Conservation (phyloP, 2,329 filamentous ascomycete genomes). For the Pseudocercospora fijiensis region DNA sequence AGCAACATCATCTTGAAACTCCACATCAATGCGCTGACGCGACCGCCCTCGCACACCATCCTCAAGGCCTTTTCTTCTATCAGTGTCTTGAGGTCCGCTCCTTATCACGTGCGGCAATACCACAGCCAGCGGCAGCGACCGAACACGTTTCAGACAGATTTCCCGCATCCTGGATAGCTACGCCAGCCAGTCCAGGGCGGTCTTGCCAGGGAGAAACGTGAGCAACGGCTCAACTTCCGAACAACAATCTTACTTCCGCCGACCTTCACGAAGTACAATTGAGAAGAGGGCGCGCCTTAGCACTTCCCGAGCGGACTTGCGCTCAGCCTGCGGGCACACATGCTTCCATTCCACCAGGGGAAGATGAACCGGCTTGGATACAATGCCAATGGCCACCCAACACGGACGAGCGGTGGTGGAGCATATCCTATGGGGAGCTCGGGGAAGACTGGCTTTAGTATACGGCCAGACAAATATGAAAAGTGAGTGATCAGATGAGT, state of each 20-base stretch:
- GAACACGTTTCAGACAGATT: conserved; percentile 20
- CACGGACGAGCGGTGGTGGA: conserved; percentile 44
- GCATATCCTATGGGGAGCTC: conserved; percentile 34
- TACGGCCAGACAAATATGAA: conserved; percentile 81
- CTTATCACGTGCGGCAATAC: conserved; percentile 3
- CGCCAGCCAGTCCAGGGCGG: background rate
- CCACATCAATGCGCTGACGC: background rate
- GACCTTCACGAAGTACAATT: background rate
- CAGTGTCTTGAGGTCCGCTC: background rate
- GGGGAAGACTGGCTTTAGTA: conserved; percentile 65
- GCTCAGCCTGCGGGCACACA: conserved; percentile 35
- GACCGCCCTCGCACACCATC: background rate
- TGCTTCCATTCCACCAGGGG: conserved; percentile 54
- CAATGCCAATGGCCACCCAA: conserved; percentile 64
- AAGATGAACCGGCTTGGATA: conserved; percentile 89
- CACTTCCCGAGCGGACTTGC: conserved; percentile 4
- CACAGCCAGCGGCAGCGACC: conserved; percentile 8
- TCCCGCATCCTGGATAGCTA: background rate
- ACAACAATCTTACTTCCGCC: conserved; percentile 3
- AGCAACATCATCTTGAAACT: background rate
- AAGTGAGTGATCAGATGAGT: conserved; percentile 21
- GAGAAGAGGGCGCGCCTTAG: background rate
- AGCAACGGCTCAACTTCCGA: background rate
- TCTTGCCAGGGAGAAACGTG: background rate
- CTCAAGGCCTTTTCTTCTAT: background rate